phyloP scores from a whole-genome alignment of 345 rosid species.

The Eucalyptus cloeziana region DNA sequence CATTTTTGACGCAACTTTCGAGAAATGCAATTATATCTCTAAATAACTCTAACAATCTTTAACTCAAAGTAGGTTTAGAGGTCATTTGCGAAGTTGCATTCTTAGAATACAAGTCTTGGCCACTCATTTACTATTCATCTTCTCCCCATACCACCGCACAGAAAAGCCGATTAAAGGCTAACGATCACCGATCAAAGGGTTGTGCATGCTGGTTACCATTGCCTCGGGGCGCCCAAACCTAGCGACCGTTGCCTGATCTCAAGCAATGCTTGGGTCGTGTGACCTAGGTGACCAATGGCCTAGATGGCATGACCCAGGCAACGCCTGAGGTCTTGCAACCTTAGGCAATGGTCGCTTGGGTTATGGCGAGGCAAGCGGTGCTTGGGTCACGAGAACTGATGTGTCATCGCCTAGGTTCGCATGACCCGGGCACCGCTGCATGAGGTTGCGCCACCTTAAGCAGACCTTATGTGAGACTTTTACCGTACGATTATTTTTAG shows the following conservation, averaged over 20 bases:
- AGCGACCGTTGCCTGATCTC: rapidly evolving
- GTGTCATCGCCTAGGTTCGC: no score
- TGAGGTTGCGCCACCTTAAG: no score
- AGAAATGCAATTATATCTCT: no score
- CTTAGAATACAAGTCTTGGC: rapidly evolving
- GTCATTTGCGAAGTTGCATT: rapidly evolving
- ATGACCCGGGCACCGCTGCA: rapidly evolving
- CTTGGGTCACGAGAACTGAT: rapidly evolving
- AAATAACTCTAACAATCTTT: no score
- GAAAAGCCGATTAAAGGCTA: rapidly evolving
- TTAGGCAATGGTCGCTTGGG: rapidly evolving
- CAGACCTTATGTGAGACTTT: no score
- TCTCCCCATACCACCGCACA: no score
- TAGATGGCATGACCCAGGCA: no score
- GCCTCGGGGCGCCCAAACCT: rapidly evolving
- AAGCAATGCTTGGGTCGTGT: rapidly evolving
- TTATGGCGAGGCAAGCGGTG: rapidly evolving
- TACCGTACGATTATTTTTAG: not conserved
- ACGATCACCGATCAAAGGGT: rapidly evolving
- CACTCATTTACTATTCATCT: no score
- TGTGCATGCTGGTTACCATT: no score
- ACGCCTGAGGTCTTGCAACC: rapidly evolving
- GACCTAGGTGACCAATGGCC: no score
- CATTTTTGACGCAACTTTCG: rapidly evolving
- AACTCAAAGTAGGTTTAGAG: no score